phyloP scores from a whole-genome alignment of 1,139 yeast species.

The Blastobotrys petasosporus region DNA sequence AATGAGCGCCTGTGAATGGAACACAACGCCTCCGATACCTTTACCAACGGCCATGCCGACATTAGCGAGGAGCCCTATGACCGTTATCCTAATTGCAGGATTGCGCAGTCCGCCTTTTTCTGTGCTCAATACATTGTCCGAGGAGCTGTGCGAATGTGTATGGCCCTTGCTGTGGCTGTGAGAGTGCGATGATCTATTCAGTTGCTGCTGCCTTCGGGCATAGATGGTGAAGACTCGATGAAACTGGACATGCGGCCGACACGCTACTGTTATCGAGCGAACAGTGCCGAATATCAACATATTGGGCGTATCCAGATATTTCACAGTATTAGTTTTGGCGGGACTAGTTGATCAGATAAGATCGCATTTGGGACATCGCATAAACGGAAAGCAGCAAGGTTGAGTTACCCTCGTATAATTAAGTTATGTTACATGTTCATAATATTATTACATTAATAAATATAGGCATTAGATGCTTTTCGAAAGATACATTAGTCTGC shows the following conservation, averaged over 20 bases:
- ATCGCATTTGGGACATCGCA: neutral
- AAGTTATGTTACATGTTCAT: too few species aligned
- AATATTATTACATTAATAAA: too few species aligned
- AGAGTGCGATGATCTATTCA: slow-evolving; percentile 17
- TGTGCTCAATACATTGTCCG: slow-evolving; percentile 26
- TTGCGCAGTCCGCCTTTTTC: slow-evolving; percentile 41
- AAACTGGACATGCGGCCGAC: neutral
- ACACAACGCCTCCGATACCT: slow-evolving; percentile 80
- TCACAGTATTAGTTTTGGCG: too few species aligned
- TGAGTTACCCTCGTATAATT: too few species aligned
- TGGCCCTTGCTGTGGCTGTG: slow-evolving; percentile 27
- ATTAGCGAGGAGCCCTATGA: slow-evolving; percentile 82
- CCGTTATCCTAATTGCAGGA: slow-evolving; percentile 89
- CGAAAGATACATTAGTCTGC: too few species aligned
- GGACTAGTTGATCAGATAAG: neutral
- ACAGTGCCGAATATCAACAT: neutral
- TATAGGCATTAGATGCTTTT: too few species aligned
- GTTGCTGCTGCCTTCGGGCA: too few species aligned
- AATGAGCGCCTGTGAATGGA: slow-evolving; percentile 88
- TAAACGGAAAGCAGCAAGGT: neutral
- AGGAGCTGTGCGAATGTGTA: slow-evolving; percentile 27
- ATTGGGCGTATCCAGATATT: neutral
- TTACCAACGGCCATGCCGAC: slow-evolving; percentile 81
- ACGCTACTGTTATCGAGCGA: neutral
- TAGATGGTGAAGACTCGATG: slow-evolving; percentile 1